Percentiles rank a stretch among this genome's conserved stretches.
These are phyloP conservation scores for Citrullus mucosospermus DNA, from an alignment of 306 rosid genomes.

Conservation along the genomic window DNA sequence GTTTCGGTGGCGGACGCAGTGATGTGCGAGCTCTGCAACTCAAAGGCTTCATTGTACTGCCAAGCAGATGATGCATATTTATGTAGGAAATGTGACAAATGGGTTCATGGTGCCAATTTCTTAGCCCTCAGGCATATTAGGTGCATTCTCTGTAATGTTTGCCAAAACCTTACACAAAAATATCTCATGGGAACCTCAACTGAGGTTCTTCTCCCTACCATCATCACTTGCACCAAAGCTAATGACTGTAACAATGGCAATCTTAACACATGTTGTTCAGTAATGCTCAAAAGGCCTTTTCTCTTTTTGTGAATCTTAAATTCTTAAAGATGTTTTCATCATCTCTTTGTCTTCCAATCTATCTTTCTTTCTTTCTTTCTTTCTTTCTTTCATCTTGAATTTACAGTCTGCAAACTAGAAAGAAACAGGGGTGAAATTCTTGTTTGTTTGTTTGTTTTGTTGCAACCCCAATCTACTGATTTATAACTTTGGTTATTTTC, in stretches of 20 bases:
- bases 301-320: slow-evolving; percentile 15
- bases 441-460: neutral
- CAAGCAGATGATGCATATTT: slow-evolving; percentile 61
- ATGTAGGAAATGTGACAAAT: slow-evolving; percentile 54
- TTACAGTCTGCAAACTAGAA: neutral
- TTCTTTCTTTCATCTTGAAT: neutral
- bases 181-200: slow-evolving; percentile 39
- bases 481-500: neutral
- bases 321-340: neutral
- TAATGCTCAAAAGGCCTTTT: slow-evolving; percentile 11
- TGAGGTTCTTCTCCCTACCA: slow-evolving; percentile 28
- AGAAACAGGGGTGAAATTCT: neutral
- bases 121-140: slow-evolving; percentile 62
- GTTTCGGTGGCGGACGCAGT: neutral
- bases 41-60: slow-evolving; percentile 54
- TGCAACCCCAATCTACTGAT: neutral
- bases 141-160: slow-evolving; percentile 50
- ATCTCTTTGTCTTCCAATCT: neutral
- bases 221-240: slow-evolving; percentile 12
- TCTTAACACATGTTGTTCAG: slow-evolving; percentile 12
- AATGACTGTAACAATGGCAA: slow-evolving; percentile 10
- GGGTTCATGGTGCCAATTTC: slow-evolving; percentile 74
- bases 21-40: slow-evolving; percentile 52
- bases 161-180: slow-evolving; percentile 47
- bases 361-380: neutral